phyloP scores from a whole-genome alignment of 768 basidiomycete species.

The Termitomyces sp. region DNA sequence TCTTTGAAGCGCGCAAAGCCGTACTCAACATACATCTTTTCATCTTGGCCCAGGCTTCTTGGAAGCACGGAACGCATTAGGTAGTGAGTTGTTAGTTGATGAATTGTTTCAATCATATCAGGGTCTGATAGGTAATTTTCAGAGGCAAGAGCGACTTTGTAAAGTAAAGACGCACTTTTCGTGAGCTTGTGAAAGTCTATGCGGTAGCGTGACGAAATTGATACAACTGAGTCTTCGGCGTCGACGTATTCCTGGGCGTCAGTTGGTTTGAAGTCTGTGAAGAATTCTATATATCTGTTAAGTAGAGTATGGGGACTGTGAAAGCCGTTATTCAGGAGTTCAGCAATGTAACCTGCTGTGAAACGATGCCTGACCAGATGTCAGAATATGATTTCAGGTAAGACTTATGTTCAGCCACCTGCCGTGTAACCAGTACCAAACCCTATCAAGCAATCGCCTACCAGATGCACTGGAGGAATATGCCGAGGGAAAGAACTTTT shows the following conservation, averaged over 20 bases:
- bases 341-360: constrained; percentile 36
- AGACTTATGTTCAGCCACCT: constrained; percentile 20
- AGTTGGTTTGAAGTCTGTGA: constrained; percentile 32
- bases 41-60: constrained; percentile 30
- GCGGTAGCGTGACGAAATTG: constrained; percentile 29
- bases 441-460: constrained; percentile 27
- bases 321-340: constrained; percentile 33
- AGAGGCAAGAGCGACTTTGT: neutral
- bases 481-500: constrained; percentile 28
- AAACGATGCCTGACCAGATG: constrained; percentile 33
- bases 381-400: neutral
- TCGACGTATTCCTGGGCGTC: constrained; percentile 27
- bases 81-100: constrained; percentile 31
- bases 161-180: constrained; percentile 24
- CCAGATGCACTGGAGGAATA: constrained; percentile 24
- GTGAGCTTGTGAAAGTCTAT: constrained; percentile 36
- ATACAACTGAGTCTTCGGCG: constrained; percentile 21
- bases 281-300: constrained; percentile 35
- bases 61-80: constrained; percentile 35
- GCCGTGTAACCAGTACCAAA: constrained; percentile 41
- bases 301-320: constrained; percentile 32
- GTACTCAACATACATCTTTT: constrained; percentile 35
- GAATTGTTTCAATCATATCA: constrained; percentile 31
- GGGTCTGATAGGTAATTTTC: constrained; percentile 18
- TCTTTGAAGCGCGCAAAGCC: constrained; percentile 40